A percentile compares a stretch with the other conserved stretches of the same genome.
Conservation (phyloP, 192 early-diverging fungal species). For the Fimicolochytrium jonesii region DNA sequence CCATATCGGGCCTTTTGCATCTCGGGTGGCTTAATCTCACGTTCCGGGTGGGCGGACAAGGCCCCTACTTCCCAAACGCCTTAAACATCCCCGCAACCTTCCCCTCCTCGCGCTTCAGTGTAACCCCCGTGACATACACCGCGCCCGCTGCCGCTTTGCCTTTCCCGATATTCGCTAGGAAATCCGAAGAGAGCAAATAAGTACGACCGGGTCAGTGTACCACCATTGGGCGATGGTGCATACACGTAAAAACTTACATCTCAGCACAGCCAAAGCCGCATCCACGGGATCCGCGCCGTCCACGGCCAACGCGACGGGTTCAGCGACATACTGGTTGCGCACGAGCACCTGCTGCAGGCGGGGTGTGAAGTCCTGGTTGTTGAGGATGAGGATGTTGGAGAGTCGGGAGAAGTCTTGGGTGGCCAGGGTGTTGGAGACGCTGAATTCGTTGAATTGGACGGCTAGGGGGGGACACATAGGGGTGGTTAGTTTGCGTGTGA, state of each 20-base stretch:
- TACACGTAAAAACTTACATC: conserved; percentile 39
- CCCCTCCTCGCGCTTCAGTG: conserved; percentile 41
- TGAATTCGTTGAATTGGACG: conserved; percentile 50
- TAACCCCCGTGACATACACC: conserved; percentile 38
- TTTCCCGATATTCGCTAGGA: too few relatives aligned
- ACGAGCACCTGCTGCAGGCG: conserved; percentile 45
- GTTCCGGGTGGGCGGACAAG: too few relatives aligned
- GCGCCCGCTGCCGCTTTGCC: too few relatives aligned
- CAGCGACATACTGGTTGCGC: conserved; percentile 31
- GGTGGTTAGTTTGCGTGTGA: not conserved
- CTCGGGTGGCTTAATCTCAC: too few relatives aligned
- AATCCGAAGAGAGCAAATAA: too few relatives aligned
- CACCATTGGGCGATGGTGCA: too few relatives aligned
- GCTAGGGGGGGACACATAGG: conserved; percentile 14
- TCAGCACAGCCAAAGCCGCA: conserved; percentile 41
- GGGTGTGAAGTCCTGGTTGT: conserved; percentile 35
- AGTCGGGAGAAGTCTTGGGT: conserved; percentile 35
- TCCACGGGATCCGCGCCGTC: conserved; percentile 51
- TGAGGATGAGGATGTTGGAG: conserved; percentile 41
- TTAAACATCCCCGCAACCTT: conserved; percentile 42
- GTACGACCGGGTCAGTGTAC: too few relatives aligned
- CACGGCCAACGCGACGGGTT: conserved; percentile 29
- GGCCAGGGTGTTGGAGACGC: conserved; percentile 41
- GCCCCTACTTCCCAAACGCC: too few relatives aligned
- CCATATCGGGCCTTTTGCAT: too few relatives aligned